A percentile compares a stretch with the other conserved stretches of the same genome.
Evolutionary conservation across 495 filamentous ascomycete genomes (phyloP).

Genomic region (Neurospora sp.): DNA sequence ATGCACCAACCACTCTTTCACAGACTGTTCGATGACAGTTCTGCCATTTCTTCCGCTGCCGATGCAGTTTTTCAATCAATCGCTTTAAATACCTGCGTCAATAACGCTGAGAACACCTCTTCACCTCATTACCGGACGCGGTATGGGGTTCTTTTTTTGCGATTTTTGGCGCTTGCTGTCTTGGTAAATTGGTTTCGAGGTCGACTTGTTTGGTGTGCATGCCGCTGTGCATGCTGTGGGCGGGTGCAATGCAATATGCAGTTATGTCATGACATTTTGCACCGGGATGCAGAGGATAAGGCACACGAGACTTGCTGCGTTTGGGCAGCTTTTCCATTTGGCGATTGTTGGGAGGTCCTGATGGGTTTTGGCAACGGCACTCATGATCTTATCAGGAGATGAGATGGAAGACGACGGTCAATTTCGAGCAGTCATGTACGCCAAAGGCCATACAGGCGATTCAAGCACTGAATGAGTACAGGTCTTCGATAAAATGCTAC

Average conservation of each 20-base stretch:
- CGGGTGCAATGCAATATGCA: background rate
- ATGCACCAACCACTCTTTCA: background rate
- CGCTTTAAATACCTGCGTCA: background rate
- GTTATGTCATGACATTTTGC: background rate
- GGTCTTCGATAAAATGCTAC: background rate
- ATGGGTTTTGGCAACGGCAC: background rate
- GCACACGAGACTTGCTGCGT: background rate
- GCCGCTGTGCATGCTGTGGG: background rate
- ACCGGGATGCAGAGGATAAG: background rate
- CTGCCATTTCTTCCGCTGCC: background rate
- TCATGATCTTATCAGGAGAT: background rate
- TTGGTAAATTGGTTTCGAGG: too few species aligned
- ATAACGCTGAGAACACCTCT: background rate
- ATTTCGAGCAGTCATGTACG: background rate
- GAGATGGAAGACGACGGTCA: background rate
- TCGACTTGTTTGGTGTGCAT: background rate
- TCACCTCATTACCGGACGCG: background rate
- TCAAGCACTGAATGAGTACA: background rate
- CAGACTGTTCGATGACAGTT: background rate
- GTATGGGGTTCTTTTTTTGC: background rate
- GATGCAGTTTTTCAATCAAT: background rate
- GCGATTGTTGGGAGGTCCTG: too few species aligned
- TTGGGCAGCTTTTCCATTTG: background rate
- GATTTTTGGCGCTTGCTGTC: too few species aligned
- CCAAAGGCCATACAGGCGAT: background rate